phyloP scores from a whole-genome alignment of 2,329 filamentous ascomycete genomes.

The Aureobasidium lini region DNA sequence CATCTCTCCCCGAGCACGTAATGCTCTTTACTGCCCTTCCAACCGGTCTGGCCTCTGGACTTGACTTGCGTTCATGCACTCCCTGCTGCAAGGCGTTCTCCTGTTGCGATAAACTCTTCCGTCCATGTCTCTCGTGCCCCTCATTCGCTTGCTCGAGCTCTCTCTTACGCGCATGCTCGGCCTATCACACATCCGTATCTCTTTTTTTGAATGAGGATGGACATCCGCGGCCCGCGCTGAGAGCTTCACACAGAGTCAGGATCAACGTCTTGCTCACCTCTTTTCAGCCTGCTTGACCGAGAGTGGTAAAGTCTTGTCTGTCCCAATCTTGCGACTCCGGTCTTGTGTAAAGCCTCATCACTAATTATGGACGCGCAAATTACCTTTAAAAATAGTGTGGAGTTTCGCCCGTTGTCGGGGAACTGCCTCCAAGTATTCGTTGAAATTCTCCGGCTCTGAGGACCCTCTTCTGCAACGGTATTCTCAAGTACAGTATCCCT shows the following conservation, averaged over 20 bases:
- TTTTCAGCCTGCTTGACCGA: neutral
- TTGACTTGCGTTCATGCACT: conserved; percentile 9
- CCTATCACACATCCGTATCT: neutral
- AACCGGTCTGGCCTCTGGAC: conserved; percentile 2
- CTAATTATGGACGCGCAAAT: conserved; percentile 7
- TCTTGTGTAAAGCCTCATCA: neutral
- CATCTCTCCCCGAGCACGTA: conserved; percentile 6
- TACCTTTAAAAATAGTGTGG: conserved; percentile 7
- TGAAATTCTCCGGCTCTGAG: neutral
- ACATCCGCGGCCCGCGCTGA: neutral
- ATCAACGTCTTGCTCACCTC: neutral
- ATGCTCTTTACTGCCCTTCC: neutral
- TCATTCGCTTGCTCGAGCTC: neutral
- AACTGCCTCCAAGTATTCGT: neutral
- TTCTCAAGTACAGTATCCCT: neutral
- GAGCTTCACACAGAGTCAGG: conserved; percentile 1
- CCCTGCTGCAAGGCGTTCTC: conserved; percentile 4
- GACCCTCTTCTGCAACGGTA: conserved; percentile 2
- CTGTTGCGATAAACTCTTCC: neutral
- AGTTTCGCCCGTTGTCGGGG: conserved; percentile 2
- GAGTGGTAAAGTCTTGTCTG: neutral
- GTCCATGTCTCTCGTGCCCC: neutral
- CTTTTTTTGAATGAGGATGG: neutral
- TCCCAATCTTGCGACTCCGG: neutral
- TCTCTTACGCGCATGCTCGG: neutral